Conservation (phyloP, 495 filamentous ascomycete genomes). For the Podospora didyma region DNA sequence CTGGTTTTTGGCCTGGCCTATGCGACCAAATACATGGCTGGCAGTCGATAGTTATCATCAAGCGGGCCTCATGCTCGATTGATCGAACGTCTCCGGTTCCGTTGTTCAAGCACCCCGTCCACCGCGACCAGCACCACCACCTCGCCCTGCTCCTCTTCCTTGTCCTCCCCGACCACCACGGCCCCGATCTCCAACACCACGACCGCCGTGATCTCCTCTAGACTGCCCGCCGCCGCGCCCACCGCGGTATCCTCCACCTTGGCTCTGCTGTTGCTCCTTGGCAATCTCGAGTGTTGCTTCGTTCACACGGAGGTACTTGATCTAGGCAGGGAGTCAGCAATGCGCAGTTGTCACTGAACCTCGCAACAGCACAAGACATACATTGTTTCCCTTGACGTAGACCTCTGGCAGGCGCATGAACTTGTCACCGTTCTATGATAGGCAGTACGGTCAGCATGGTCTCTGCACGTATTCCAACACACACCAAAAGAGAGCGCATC, state of each 20-base stretch:
- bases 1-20: too few species aligned
- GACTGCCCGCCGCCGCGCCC: constrained; percentile 66
- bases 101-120: constrained; percentile 7
- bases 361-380: constrained; percentile 40
- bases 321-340: constrained; percentile 49
- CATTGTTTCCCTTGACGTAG: constrained; percentile 95
- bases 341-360: background rate
- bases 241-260: constrained; percentile 55
- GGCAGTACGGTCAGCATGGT: constrained; percentile 1
- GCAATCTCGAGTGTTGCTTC: constrained; percentile 93
- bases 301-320: constrained; percentile 95
- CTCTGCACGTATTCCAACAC: background rate
- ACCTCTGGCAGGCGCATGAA: constrained; percentile 89
- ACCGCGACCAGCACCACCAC: constrained; percentile 9
- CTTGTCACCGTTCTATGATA: constrained; percentile 72
- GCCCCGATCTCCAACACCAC: constrained; percentile 38
- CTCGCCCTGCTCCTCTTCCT: constrained; percentile 35
- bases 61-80: background rate
- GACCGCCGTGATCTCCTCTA: constrained; percentile 58
- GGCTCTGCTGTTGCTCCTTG: constrained; percentile 80
- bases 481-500: background rate
- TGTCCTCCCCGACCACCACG: constrained; percentile 48
- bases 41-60: background rate
- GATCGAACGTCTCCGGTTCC: background rate
- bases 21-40: too few species aligned